A percentile compares a stretch with the other conserved stretches of the same genome.
Conservation (phyloP, 257 asterid genomes). For the Capsicum baccatum region DNA sequence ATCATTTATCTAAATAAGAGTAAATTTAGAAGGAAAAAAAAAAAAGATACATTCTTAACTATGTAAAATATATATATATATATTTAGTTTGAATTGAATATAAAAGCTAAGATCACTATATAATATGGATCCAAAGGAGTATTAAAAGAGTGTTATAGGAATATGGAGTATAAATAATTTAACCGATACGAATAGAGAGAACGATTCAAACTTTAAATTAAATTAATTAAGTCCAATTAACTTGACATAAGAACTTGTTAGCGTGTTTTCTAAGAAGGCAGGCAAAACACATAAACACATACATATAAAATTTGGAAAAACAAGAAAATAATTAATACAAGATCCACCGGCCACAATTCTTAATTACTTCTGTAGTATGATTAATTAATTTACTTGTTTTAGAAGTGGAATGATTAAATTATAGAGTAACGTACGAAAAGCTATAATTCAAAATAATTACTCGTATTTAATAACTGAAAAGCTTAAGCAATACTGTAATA, state of each 20-base stretch:
- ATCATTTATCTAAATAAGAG: not conserved
- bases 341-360: slow-evolving; percentile 24
- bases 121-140: not conserved
- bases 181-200: not conserved
- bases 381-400: not conserved
- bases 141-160: not conserved
- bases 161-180: not conserved
- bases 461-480: not conserved
- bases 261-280: slow-evolving; percentile 14
- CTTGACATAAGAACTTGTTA: slow-evolving; percentile 8
- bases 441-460: not conserved
- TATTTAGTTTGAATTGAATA: not conserved
- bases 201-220: not conserved
- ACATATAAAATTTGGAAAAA: not conserved
- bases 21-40: not conserved
- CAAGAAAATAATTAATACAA: not conserved
- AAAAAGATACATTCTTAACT: no score
- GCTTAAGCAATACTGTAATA: not conserved
- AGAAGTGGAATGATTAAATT: not conserved
- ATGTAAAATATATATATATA: not conserved
- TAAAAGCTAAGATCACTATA: not conserved
- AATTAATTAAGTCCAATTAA: not conserved
- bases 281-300: not conserved
- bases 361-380: not conserved
- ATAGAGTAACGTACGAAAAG: not conserved